Conservation (phyloP, 192 early-diverging fungal genomes). For the Coemansia umbellata region DNA sequence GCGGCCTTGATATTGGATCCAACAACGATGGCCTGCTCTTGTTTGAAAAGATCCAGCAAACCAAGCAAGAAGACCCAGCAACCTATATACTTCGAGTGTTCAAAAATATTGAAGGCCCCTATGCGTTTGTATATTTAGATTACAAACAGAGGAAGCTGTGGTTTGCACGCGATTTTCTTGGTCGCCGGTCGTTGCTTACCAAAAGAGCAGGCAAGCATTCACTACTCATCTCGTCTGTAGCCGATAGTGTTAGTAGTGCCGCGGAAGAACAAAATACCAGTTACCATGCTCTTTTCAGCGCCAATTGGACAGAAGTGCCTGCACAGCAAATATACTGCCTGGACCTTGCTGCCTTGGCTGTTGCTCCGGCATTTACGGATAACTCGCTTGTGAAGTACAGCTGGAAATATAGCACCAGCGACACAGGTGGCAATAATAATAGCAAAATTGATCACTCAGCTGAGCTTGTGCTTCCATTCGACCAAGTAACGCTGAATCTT, state of each 20-base stretch:
- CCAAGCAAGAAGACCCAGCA: constrained; percentile 8
- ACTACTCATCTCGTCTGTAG: constrained; percentile 54
- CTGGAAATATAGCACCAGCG: constrained; percentile 9
- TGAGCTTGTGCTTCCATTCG: constrained; percentile 14
- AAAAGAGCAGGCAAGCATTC: constrained; percentile 10
- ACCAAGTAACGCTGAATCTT: constrained; percentile 3
- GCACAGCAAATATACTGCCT: constrained; percentile 75
- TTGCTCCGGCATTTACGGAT: background rate
- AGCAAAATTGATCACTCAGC: too few species aligned
- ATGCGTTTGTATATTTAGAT: constrained; percentile 70
- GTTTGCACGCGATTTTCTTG: constrained; percentile 85
- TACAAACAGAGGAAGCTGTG: constrained; percentile 50
- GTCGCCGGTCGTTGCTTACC: constrained; percentile 63
- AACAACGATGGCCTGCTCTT: constrained; percentile 61
- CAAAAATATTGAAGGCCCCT: constrained; percentile 69
- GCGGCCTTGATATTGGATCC: constrained; percentile 58
- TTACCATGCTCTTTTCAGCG: too few species aligned
- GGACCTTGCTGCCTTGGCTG: constrained; percentile 28
- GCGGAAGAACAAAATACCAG: constrained; percentile 4
- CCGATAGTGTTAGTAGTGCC: constrained; percentile 3
- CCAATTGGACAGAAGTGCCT: constrained; percentile 69
- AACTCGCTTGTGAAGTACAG: constrained; percentile 8
- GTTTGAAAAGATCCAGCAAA: constrained; percentile 32
- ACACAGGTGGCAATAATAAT: background rate
- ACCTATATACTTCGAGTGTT: constrained; percentile 48